A percentile compares a stretch with the other conserved stretches of the same genome.
These are phyloP conservation scores for Powellomyces hirtus DNA, from an alignment of 192 early-diverging fungal genomes.

Conservation along the genomic window DNA sequence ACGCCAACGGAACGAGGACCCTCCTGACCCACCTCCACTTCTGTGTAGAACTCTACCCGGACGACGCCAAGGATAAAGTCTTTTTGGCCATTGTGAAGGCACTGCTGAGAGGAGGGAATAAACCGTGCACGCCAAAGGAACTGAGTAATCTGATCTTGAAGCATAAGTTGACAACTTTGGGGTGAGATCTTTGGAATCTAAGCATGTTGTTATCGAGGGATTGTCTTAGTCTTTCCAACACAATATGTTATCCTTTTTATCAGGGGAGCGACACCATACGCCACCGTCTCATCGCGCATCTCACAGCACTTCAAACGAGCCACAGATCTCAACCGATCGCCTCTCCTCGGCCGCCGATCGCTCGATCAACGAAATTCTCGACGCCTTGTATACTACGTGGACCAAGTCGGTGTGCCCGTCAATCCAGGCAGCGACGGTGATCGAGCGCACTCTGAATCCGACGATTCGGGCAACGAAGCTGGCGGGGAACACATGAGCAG, in stretches of 20 bases:
- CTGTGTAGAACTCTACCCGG: conserved; percentile 11
- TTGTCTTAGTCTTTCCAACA: not conserved
- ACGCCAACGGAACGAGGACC: conserved; percentile 1
- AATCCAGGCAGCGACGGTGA: conserved; percentile 9
- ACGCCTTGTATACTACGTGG: conserved; percentile 6
- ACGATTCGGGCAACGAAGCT: not conserved
- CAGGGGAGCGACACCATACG: conserved; percentile 81
- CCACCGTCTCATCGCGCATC: conserved; percentile 85
- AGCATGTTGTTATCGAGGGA: not conserved
- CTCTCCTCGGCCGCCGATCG: conserved; percentile 6
- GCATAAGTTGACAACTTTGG: conserved; percentile 13
- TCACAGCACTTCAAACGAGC: conserved; percentile 86
- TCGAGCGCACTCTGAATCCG: conserved; percentile 3
- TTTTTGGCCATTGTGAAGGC: conserved; percentile 53
- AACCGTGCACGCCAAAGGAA: conserved; percentile 79
- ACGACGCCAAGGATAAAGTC: conserved; percentile 24
- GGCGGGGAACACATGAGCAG: too few species aligned
- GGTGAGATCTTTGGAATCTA: not conserved
- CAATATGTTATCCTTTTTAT: not conserved
- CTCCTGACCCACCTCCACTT: conserved; percentile 13
- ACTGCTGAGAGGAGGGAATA: conserved; percentile 69
- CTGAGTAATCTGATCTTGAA: conserved; percentile 75
- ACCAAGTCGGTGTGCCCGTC: conserved; percentile 6
- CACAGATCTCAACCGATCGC: conserved; percentile 41
- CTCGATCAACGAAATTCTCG: conserved; percentile 2